These are phyloP conservation scores for Colletotrichum chrysophilum DNA, from an alignment of 2,329 filamentous ascomycete genomes.

Conservation along the genomic window DNA sequence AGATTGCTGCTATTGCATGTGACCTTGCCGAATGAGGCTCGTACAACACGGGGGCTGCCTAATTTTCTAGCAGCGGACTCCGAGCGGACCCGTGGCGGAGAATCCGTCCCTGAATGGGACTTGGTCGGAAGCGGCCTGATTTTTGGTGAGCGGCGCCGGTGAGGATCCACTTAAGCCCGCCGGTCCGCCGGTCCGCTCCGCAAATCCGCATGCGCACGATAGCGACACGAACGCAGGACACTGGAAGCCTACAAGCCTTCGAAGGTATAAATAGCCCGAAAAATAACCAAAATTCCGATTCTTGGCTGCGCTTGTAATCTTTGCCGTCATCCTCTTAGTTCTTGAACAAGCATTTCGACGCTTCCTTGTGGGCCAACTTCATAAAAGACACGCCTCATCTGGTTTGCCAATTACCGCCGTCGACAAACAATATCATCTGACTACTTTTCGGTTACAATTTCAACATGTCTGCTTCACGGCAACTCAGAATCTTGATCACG, in stretches of 20 bases:
- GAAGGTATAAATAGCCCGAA: background rate
- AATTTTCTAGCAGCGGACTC: background rate
- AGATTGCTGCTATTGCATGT: background rate
- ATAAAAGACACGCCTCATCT: rapidly evolving
- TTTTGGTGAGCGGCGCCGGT: background rate
- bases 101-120: background rate
- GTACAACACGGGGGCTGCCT: background rate
- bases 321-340: background rate
- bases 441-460: background rate
- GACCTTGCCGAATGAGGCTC: background rate
- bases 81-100: background rate
- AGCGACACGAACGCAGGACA: too few species aligned
- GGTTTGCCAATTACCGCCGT: background rate
- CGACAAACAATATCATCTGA: background rate
- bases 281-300: too few species aligned
- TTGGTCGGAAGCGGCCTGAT: background rate
- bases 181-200: background rate
- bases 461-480: background rate
- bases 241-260: too few species aligned
- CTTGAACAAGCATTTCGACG: too few species aligned
- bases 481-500: conserved; percentile 26
- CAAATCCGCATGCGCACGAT: background rate
- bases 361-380: background rate
- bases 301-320: background rate
- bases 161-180: background rate